A percentile compares a stretch with the other conserved stretches of the same genome.
These are phyloP conservation scores for Lipomyces orientalis DNA, from an alignment of 805 yeast genomes.

Conservation along the genomic window DNA sequence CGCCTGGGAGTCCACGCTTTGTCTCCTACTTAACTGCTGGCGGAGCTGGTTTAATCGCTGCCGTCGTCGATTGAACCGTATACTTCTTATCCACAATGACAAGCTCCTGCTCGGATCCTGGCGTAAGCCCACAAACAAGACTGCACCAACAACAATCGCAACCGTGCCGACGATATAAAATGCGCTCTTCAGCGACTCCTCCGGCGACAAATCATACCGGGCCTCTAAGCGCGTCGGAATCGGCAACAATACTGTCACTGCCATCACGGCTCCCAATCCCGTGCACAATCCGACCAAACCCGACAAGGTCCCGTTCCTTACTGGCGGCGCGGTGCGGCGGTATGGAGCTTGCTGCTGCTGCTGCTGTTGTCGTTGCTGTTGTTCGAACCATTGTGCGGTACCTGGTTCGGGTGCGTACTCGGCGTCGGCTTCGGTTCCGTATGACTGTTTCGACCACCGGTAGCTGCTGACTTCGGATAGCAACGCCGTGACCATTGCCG, in stretches of 20 bases:
- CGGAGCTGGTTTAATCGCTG: conserved; percentile 19
- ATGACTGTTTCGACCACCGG: conserved; percentile 4
- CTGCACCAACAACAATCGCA: conserved; percentile 49
- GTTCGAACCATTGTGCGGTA: conserved; percentile 1
- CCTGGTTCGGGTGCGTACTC: not conserved
- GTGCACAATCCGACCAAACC: conserved; percentile 67
- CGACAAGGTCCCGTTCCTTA: conserved; percentile 60
- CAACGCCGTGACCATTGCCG: conserved; percentile 66
- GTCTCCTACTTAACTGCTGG: conserved; percentile 6
- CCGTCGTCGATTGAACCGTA: conserved; percentile 34
- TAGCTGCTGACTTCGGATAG: conserved; percentile 52
- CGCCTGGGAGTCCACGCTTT: not conserved
- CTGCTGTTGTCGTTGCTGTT: not conserved
- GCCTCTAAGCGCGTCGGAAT: conserved; percentile 59
- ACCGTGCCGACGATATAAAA: conserved; percentile 56
- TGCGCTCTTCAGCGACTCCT: conserved; percentile 54
- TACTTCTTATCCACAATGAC: conserved; percentile 44
- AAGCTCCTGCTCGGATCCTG: conserved; percentile 49
- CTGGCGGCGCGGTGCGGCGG: conserved; percentile 9
- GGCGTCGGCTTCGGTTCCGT: not conserved
- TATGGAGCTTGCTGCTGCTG: not conserved
- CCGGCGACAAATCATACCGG: conserved; percentile 47
- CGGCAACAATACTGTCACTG: conserved; percentile 61
- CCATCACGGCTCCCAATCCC: conserved; percentile 71
- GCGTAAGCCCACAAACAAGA: conserved; percentile 54